Evolutionary conservation across 192 early-diverging fungal species (phyloP).

Genomic region (Linnemannia hyalina): DNA sequence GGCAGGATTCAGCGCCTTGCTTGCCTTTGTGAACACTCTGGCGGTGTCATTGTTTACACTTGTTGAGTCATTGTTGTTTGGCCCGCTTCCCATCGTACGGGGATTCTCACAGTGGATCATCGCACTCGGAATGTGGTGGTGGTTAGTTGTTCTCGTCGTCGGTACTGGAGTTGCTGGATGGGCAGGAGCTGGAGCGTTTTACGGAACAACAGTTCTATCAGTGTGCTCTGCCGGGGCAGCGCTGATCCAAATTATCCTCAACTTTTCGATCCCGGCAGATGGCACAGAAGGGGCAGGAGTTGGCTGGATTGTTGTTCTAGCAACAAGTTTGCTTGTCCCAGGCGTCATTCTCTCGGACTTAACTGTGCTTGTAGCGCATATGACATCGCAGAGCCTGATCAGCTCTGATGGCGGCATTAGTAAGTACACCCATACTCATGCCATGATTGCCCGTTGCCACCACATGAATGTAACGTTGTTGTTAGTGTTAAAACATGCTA

Average conservation of each 20-base stretch:
- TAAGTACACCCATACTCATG: constrained; percentile 11
- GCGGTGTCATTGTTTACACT: constrained; percentile 26
- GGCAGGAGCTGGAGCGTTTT: constrained; percentile 30
- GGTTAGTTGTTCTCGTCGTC: constrained; percentile 18
- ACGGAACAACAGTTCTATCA: constrained; percentile 25
- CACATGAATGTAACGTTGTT: not conserved
- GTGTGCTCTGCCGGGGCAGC: constrained; percentile 26
- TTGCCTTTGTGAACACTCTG: constrained; percentile 32
- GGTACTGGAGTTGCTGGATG: constrained; percentile 39
- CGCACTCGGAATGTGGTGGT: constrained; percentile 53
- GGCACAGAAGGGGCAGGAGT: constrained; percentile 3
- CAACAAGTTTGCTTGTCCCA: constrained; percentile 13
- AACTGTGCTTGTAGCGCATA: not conserved
- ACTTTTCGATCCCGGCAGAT: not conserved
- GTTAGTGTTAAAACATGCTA: not conserved
- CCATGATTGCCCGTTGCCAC: not conserved
- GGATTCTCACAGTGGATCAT: constrained; percentile 34
- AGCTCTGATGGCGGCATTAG: constrained; percentile 13
- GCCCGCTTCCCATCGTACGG: constrained; percentile 19
- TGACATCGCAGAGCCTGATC: constrained; percentile 31
- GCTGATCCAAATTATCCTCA: constrained; percentile 33
- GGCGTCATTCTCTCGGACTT: constrained; percentile 28
- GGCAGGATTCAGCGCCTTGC: not conserved
- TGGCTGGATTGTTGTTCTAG: constrained; percentile 26
- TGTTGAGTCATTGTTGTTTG: constrained; percentile 22